A percentile compares a stretch with the other conserved stretches of the same genome.
phyloP scores from a whole-genome alignment of 257 asterid species.

The Ajuga chamaepitys region DNA sequence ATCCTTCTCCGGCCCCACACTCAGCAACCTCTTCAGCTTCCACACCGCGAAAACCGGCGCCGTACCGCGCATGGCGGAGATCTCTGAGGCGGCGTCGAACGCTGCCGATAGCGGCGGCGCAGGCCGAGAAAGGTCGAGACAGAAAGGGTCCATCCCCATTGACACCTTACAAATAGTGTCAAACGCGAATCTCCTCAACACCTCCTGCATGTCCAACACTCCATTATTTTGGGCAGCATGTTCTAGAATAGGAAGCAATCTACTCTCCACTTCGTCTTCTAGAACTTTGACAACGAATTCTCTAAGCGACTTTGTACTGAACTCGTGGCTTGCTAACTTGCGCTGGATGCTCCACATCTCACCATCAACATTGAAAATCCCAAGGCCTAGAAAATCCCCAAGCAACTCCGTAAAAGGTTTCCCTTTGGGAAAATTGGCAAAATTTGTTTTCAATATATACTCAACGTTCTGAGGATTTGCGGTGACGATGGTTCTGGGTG shows the following conservation, averaged over 20 bases:
- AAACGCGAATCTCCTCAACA: slow-evolving; percentile 49
- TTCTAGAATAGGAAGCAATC: slow-evolving; percentile 37
- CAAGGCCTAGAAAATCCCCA: slow-evolving; percentile 56
- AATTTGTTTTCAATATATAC: slow-evolving; percentile 45
- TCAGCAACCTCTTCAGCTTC: slow-evolving; percentile 46
- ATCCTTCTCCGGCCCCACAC: slow-evolving; percentile 45
- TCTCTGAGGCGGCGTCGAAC: slow-evolving; percentile 49
- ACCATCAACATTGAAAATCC: slow-evolving; percentile 61
- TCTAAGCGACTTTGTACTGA: slow-evolving; percentile 34
- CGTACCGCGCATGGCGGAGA: slow-evolving; percentile 51
- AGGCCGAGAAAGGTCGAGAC: slow-evolving; percentile 27
- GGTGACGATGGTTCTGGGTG: slow-evolving; percentile 37
- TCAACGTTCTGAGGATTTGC: slow-evolving; percentile 51
- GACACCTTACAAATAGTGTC: slow-evolving; percentile 45
- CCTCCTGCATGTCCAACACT: slow-evolving; percentile 52
- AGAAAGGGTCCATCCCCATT: slow-evolving; percentile 39
- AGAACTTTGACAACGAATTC: slow-evolving; percentile 37
- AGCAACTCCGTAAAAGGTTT: slow-evolving; percentile 37
- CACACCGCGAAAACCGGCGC: slow-evolving; percentile 41
- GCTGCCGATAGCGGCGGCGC: slow-evolving; percentile 39
- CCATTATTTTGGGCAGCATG: slow-evolving; percentile 7
- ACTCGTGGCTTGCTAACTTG: slow-evolving; percentile 57
- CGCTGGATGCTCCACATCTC: slow-evolving; percentile 54
- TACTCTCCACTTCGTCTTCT: slow-evolving; percentile 22
- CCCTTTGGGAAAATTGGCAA: slow-evolving; percentile 56